Base-by-base conservation (phyloP, 768 basidiomycete genomes). In the Boletus pseudo-olivaceus region DNA sequence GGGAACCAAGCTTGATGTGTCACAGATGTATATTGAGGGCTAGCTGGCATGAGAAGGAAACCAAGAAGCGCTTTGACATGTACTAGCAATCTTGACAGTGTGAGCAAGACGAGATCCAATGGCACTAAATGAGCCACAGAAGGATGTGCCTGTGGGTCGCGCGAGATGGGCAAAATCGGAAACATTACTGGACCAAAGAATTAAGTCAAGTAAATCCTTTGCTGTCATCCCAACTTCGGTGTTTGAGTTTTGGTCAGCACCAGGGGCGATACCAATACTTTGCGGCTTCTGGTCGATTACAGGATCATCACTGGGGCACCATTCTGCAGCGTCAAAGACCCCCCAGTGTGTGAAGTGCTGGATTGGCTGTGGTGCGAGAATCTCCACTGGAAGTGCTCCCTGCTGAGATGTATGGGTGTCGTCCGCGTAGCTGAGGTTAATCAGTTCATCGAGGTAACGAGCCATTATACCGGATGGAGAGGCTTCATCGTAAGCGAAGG, bases 301-400 rank as follows among this genome's bases (percentile, higher is more conserved):
- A 15, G 71, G 71, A 40, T 70, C 71, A 41, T 60, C 62, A 41
- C 62, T 46, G 1, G 71, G 71, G 41, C 63, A 69, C 71, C 69
- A 70, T 52, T 64, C 63, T 20, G 37, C 34, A 8, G 55, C 26
- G 19, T 54, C 50, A 30, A 64, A 54, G 10, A 65, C 34, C 26
- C 53, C 49, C 53, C 54, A 46, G 30, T 47, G 43, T 29, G 54
- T 35, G 19, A 38, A 50, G 42, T 47, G 46, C 26, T 46, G 55
- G n/a, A 59, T 27, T 14, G 60, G 56, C 17, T 57, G 61, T 7
- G 65, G 60, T 29, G 57, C 54, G 15, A 60, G 26, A 29, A 59
- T 53, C 40, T 57, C 56, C 27, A 49, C 17, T 26, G 48, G 19
- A 12, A 32, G 47, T n/a, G 4, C 14, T 12, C 12, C 39, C 17